phyloP scores from a whole-genome alignment of 2,329 filamentous ascomycete genomes.

The Exserohilum turcica region DNA sequence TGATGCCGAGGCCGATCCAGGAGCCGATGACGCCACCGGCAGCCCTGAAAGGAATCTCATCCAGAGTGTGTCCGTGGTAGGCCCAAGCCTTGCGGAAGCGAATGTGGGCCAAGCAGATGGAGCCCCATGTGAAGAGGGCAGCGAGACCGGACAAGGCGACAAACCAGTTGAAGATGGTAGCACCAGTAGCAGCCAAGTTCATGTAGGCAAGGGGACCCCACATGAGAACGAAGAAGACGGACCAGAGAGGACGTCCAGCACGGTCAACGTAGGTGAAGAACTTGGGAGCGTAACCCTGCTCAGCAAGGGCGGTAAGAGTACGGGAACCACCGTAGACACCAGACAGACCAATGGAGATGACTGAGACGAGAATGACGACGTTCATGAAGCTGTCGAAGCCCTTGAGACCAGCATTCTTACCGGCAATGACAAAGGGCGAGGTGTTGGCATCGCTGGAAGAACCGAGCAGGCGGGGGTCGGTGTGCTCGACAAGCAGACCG shows the following conservation, averaged over 20 bases:
- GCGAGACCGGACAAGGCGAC: conserved; percentile 74
- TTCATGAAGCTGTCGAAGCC: conserved; percentile 70
- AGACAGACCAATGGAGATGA: conserved; percentile 65
- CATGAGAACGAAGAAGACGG: conserved; percentile 69
- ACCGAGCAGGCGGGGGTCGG: conserved; percentile 44
- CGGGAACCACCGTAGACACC: conserved; percentile 63
- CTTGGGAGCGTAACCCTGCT: conserved; percentile 70
- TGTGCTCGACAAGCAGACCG: conserved; percentile 50
- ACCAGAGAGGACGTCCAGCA: conserved; percentile 76
- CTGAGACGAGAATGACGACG: conserved; percentile 66
- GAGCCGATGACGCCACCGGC: conserved; percentile 49
- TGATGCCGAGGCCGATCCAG: conserved; percentile 48
- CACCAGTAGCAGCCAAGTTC: conserved; percentile 54
- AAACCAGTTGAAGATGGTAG: conserved; percentile 73
- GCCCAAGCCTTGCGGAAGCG: conserved; percentile 71
- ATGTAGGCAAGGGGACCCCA: conserved; percentile 80
- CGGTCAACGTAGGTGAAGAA: conserved; percentile 82
- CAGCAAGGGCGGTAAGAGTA: conserved; percentile 60
- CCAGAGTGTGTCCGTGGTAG: conserved; percentile 48
- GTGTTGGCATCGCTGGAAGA: conserved; percentile 48
- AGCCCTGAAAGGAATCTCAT: conserved; percentile 54
- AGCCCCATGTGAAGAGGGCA: conserved; percentile 78
- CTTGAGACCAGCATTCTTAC: conserved; percentile 63
- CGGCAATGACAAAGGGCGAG: conserved; percentile 71
- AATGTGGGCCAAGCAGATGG: conserved; percentile 89